Percentiles rank a stretch among this genome's conserved stretches.
Evolutionary conservation across 192 early-diverging fungal species (phyloP).

Genomic region (Backusella luteola): DNA sequence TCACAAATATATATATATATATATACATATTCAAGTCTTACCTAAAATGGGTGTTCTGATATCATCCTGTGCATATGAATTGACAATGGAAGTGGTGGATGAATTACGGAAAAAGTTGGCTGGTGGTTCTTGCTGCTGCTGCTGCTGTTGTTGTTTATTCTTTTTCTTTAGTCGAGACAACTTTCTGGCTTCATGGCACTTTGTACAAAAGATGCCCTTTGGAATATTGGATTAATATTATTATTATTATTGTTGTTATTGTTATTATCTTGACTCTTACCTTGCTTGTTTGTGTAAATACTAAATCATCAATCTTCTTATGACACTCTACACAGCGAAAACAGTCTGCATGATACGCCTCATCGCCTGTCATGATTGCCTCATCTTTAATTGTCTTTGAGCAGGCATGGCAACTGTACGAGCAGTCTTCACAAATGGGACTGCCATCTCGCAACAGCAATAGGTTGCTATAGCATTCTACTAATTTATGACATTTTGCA

Average conservation of each 20-base stretch:
- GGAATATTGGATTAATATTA: neutral
- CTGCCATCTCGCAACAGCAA: conserved; percentile 78
- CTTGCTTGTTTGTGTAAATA: conserved; percentile 82
- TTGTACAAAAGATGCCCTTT: conserved; percentile 74
- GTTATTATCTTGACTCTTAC: conserved; percentile 19
- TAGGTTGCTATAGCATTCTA: conserved; percentile 78
- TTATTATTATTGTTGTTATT: neutral
- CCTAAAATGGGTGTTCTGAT: conserved; percentile 4
- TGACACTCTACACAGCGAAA: conserved; percentile 78
- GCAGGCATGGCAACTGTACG: conserved; percentile 76
- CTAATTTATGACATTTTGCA: conserved; percentile 70
- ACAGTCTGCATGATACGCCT: conserved; percentile 80
- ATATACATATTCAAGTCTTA: neutral
- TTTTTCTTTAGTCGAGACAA: conserved; percentile 57
- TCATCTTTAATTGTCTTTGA: conserved; percentile 76
- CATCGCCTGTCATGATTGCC: conserved; percentile 83
- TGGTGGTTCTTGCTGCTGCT: neutral
- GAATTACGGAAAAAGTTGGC: conserved; percentile 4
- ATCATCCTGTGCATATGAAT: conserved; percentile 20
- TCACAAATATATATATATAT: neutral
- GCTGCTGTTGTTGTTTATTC: conserved; percentile 35
- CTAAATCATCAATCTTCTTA: conserved; percentile 71
- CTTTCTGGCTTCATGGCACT: conserved; percentile 69
- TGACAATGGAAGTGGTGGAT: conserved; percentile 30
- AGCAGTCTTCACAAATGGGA: conserved; percentile 82